These are phyloP conservation scores for Daldinia grandis DNA, from an alignment of 495 filamentous ascomycete genomes.

Conservation along the genomic window DNA sequence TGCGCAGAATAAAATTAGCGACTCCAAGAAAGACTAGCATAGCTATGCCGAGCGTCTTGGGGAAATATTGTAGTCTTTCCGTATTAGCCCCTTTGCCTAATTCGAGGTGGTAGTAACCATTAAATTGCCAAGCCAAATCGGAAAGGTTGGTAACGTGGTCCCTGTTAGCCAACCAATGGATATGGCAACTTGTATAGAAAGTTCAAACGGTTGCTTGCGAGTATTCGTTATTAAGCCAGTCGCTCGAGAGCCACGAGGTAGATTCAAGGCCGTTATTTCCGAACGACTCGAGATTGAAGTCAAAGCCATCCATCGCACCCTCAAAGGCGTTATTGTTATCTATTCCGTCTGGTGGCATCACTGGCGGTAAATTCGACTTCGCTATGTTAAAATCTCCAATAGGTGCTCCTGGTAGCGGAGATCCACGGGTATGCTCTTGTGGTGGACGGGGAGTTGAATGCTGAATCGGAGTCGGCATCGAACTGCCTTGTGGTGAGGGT, in stretches of 20 bases:
- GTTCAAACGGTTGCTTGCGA: conserved; percentile 42
- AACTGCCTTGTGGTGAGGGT: conserved; percentile 34
- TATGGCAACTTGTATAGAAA: neutral
- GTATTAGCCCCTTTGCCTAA: conserved; percentile 24
- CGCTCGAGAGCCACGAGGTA: conserved; percentile 45
- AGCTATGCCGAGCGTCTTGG: neutral
- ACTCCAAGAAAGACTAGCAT: neutral
- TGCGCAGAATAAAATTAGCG: neutral
- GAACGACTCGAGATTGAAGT: conserved; percentile 47
- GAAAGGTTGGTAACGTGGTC: neutral
- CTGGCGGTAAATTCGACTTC: conserved; percentile 36
- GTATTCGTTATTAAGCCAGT: conserved; percentile 46
- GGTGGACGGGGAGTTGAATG: conserved; percentile 26
- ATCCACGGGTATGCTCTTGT: conserved; percentile 34
- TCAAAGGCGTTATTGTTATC: conserved; percentile 51
- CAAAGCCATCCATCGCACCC: conserved; percentile 48
- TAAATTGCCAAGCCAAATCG: conserved; percentile 22
- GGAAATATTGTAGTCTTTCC: neutral
- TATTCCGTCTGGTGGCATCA: conserved; percentile 40
- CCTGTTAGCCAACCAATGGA: neutral
- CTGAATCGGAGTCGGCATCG: conserved; percentile 41
- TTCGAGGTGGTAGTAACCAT: conserved; percentile 8
- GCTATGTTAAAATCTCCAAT: conserved; percentile 38
- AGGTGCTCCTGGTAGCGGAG: conserved; percentile 34
- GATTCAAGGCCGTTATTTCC: conserved; percentile 45